Percentiles rank a stretch among this genome's conserved stretches.
Evolutionary conservation across 1,284 basidiomycete genomes (phyloP).

Genomic region (Sanguinoderma infundibulare): DNA sequence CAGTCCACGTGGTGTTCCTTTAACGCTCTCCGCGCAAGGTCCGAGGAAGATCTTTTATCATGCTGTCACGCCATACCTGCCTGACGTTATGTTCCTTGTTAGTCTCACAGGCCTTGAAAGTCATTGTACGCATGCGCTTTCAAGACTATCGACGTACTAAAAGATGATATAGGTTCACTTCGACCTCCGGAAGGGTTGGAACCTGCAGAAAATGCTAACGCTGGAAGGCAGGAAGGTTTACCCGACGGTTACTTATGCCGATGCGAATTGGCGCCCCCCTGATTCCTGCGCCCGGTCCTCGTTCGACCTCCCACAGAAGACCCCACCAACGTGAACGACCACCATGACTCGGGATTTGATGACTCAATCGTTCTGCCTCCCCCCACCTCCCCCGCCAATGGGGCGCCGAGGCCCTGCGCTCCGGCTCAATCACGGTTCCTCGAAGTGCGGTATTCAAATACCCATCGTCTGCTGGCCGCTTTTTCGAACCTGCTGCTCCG

Average conservation of each 20-base stretch:
- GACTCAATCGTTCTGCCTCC: not conserved
- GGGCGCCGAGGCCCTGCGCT: too few species aligned
- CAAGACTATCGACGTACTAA: not conserved
- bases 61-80: too few species aligned
- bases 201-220: too few species aligned
- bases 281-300: not conserved
- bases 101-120: not conserved
- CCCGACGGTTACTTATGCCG: not conserved
- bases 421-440: not conserved
- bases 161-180: not conserved
- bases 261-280: not conserved
- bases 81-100: too few species aligned
- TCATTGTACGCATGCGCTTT: not conserved
- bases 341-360: not conserved
- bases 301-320: not conserved
- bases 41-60: not conserved
- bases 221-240: not conserved
- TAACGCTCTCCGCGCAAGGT: not conserved
- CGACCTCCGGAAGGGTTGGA: too few species aligned
- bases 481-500: too few species aligned
- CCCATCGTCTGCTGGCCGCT: not conserved
- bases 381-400: too few species aligned
- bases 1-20: not conserved
- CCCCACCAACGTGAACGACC: not conserved
- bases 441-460: not conserved